Base-by-base conservation (phyloP, 2,329 filamentous ascomycete species). In the Penicillium sp. region DNA sequence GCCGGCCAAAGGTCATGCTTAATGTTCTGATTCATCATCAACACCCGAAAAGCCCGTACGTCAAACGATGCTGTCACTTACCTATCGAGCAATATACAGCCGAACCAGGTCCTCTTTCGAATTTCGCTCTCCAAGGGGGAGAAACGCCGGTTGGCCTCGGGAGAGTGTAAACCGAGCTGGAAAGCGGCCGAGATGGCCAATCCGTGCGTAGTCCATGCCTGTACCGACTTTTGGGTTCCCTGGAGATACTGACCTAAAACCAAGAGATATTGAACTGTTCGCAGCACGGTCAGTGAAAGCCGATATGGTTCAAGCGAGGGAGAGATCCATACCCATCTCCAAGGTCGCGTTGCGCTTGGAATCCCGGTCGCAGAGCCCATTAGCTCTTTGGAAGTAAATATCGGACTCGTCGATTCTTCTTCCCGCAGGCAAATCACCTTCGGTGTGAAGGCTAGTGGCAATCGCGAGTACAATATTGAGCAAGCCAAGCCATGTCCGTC, bases 151-250 rank as follows among this genome's bases (percentile, higher is more conserved):
- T 69, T 65, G 0, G 72, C 68, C 11, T 74, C 63, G 4, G 65
- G 65, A 0, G 75, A 80, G 52, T 83, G 80, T 0, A 82, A 62
- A 0, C 80, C 80, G 1, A 83, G 64, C 36, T 79, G 75, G 36
- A 79, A 68, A 0, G 80, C 79, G 0, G 76, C 74, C 50, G 75
- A 78, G 5, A 81, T 74, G 0, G 79, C 74, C 1, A 82, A 68
- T 0, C 80, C 80, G 54, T 82, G 80, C 0, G 77, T 70, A 0
- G 73, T 78, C 79, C 80, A 83, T 2, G 80, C 76, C 48, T 81
- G 74, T 3, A 80, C 70, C 0, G 79, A 80, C 22, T 74, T 75
- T 40, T 81, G 76, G 0, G 79, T 81, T 3, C 79, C 79, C 57
- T 83, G 79, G 0, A 82, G 69, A 51, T 82, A 82, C 48, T 80